A percentile compares a stretch with the other conserved stretches of the same genome.
phyloP scores from a whole-genome alignment of 768 basidiomycete genomes.

The Boletus fagicola region DNA sequence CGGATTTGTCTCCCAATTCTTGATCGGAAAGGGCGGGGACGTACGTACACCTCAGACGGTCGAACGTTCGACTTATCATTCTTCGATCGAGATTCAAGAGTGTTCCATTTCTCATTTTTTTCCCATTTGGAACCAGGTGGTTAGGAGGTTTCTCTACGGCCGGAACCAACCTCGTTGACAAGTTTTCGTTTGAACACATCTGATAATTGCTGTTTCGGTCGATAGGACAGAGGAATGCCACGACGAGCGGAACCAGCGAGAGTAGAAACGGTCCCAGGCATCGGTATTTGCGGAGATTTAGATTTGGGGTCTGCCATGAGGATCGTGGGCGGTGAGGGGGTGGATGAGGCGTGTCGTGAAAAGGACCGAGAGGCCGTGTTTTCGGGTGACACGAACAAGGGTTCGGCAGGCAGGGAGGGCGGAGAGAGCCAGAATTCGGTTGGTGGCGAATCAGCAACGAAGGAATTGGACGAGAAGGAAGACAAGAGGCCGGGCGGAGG shows the following conservation, averaged over 20 bases:
- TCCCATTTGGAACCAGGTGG: slow-evolving; percentile 3
- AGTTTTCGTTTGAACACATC: neutral
- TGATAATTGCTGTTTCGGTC: slow-evolving; percentile 7
- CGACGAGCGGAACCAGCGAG: neutral
- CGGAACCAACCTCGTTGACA: neutral
- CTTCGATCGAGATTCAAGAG: neutral
- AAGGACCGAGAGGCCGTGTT: slow-evolving; percentile 18
- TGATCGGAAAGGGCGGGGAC: slow-evolving; percentile 13
- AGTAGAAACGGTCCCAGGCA: slow-evolving; percentile 1
- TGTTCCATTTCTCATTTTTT: neutral
- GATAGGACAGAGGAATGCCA: slow-evolving; percentile 8
- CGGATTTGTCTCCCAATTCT: neutral
- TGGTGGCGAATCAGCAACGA: slow-evolving; percentile 6
- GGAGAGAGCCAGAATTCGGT: neutral
- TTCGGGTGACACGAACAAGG: slow-evolving; percentile 20
- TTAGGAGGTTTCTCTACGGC: neutral
- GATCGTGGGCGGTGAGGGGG: slow-evolving; percentile 23
- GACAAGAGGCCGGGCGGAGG: slow-evolving; percentile 10
- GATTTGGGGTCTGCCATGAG: slow-evolving; percentile 24
- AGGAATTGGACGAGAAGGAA: neutral
- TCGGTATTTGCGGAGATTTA: slow-evolving; percentile 24
- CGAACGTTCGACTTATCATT: slow-evolving; percentile 2
- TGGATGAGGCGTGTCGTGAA: slow-evolving; percentile 25
- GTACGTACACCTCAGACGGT: neutral
- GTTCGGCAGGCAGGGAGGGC: slow-evolving; percentile 11